Conservation (phyloP, 2,329 filamentous ascomycete genomes). For the Dothiorella sarmentorum region DNA sequence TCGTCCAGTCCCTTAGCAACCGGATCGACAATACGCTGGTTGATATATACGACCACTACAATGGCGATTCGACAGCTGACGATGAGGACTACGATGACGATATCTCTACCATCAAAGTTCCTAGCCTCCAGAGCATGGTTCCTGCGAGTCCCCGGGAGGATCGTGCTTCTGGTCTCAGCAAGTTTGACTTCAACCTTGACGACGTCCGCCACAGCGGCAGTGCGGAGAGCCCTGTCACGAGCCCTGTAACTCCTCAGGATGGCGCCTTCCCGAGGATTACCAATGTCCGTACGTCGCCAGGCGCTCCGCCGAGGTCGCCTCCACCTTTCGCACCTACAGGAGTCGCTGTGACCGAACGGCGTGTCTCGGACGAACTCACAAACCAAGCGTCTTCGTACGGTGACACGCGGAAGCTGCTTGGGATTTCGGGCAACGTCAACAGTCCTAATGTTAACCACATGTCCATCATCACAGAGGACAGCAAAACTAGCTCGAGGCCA, state of each 20-base stretch:
- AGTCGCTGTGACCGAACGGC: too few relatives aligned
- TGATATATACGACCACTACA: conserved; percentile 19
- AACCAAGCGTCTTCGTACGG: conserved; percentile 13
- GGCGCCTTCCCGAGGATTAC: conserved; percentile 16
- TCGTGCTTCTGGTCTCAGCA: conserved; percentile 21
- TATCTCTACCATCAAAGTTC: not conserved
- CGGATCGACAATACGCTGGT: conserved; percentile 12
- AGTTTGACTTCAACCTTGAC: conserved; percentile 28
- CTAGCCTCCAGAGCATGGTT: conserved; percentile 1
- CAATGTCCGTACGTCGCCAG: conserved; percentile 19
- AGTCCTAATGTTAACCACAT: not conserved
- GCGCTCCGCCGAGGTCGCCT: conserved; percentile 26
- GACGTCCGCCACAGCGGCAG: conserved; percentile 1
- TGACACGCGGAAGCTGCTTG: conserved; percentile 14
- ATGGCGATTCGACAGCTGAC: not conserved
- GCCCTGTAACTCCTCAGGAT: not conserved
- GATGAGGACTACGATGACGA: not conserved
- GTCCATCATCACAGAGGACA: not conserved
- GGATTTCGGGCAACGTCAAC: not conserved
- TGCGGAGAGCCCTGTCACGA: not conserved
- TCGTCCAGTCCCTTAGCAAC: conserved; percentile 16
- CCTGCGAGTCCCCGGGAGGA: not conserved
- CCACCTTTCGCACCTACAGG: conserved; percentile 31
- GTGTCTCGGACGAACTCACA: not conserved
- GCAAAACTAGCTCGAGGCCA: not conserved